phyloP scores from a whole-genome alignment of 2,329 filamentous ascomycete species.

The Acrocalymma vagum region DNA sequence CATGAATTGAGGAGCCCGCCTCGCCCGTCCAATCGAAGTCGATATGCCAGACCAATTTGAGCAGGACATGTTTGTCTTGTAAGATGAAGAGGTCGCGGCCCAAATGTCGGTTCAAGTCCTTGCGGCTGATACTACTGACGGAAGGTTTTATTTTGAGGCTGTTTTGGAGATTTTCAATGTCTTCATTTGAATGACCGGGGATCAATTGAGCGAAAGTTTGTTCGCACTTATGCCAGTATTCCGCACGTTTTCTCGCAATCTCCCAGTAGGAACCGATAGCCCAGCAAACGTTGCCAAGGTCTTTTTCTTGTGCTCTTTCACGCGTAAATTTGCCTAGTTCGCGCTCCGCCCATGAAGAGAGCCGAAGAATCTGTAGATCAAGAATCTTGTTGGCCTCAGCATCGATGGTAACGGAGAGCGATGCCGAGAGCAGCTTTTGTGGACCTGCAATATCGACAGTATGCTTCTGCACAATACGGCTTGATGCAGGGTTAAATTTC shows the following conservation, averaged over 20 bases:
- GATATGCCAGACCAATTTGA: constrained; percentile 70
- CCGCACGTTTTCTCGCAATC: constrained; percentile 66
- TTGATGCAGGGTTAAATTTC: constrained; percentile 18
- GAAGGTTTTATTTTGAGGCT: constrained; percentile 13
- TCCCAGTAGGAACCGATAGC: constrained; percentile 75
- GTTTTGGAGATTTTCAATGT: constrained; percentile 27
- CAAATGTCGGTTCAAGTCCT: constrained; percentile 60
- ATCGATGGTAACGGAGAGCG: constrained; percentile 65
- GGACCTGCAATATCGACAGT: constrained; percentile 61
- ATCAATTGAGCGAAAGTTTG: constrained; percentile 52
- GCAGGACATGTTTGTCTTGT: constrained; percentile 48
- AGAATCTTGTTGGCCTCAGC: constrained; percentile 56
- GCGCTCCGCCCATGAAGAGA: constrained; percentile 66
- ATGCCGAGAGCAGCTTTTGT: constrained; percentile 65
- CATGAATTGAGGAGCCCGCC: constrained; percentile 65
- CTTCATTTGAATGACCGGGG: constrained; percentile 15
- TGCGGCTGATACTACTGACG: constrained; percentile 44
- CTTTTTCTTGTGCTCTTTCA: constrained; percentile 51
- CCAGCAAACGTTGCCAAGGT: constrained; percentile 70
- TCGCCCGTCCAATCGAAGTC: constrained; percentile 78
- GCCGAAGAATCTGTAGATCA: constrained; percentile 60
- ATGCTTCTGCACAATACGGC: constrained; percentile 50
- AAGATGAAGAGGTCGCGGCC: constrained; percentile 38
- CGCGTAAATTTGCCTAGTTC: constrained; percentile 67
- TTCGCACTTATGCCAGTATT: constrained; percentile 68